These are phyloP conservation scores for Beta macrorhiza DNA, from an alignment of 179 eudicot genomes.

Conservation along the genomic window DNA sequence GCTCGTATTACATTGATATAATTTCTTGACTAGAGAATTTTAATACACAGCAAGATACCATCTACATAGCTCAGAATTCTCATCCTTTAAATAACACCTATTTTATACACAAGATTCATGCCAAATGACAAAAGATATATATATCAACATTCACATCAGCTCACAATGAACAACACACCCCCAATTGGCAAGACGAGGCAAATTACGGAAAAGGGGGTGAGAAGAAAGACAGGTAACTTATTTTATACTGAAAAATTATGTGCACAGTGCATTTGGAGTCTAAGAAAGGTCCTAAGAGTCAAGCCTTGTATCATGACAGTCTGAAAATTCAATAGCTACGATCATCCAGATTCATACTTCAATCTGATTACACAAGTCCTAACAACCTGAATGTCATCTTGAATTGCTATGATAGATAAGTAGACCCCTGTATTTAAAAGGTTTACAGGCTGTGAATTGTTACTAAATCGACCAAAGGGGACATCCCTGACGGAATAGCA, in stretches of 20 bases:
- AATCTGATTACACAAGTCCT: background rate
- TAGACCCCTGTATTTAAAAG: background rate
- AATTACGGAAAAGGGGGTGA: background rate
- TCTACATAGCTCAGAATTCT: background rate
- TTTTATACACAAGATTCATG: constrained; percentile 7
- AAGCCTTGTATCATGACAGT: background rate
- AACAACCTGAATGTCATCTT: background rate
- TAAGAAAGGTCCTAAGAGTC: background rate
- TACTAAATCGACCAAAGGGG: background rate
- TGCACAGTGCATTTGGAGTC: background rate
- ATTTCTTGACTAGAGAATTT: background rate
- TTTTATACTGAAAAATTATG: background rate
- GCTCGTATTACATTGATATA: background rate
- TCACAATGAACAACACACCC: background rate
- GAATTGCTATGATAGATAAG: background rate
- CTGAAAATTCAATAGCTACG: background rate
- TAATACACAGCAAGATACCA: background rate
- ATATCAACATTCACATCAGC: background rate
- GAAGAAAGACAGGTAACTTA: background rate
- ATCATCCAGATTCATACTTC: background rate
- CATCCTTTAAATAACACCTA: background rate
- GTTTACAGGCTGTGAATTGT: background rate
- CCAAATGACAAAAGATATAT: background rate
- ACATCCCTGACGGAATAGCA: too few species aligned
- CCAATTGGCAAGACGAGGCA: background rate